Percentiles rank a stretch among this genome's conserved stretches.
phyloP scores from a whole-genome alignment of 331 rosid species.

The Pyrus hybrid region DNA sequence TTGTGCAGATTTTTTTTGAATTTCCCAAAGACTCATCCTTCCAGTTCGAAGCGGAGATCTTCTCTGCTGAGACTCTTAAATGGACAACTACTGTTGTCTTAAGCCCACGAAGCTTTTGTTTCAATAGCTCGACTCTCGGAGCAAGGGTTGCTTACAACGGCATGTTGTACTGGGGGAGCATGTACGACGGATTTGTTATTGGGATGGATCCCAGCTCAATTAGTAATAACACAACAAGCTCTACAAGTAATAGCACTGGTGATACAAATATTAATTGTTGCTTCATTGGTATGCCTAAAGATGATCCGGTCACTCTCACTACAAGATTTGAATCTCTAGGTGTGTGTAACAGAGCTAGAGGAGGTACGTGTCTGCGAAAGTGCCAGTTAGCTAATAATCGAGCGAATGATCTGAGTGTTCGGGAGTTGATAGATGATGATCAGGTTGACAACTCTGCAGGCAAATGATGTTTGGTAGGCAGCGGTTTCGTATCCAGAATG shows the following conservation, averaged over 20 bases:
- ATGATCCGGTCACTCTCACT: neutral
- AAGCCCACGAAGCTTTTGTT: neutral
- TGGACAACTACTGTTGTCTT: neutral
- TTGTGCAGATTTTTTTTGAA: no score
- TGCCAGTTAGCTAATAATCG: neutral
- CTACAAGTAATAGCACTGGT: neutral
- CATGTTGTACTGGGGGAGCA: neutral
- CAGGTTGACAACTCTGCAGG: neutral
- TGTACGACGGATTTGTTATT: neutral
- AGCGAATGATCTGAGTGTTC: neutral
- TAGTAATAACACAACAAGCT: neutral
- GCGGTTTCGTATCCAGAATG: neutral
- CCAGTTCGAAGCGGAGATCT: neutral
- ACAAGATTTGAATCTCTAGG: neutral
- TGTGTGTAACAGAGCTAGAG: neutral
- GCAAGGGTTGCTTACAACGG: neutral
- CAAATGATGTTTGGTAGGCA: neutral
- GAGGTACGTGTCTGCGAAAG: neutral
- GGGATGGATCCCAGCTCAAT: neutral
- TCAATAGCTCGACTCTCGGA: neutral
- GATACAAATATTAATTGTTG: neutral
- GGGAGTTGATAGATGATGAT: neutral
- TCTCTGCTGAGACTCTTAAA: neutral
- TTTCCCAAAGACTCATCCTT: neutral
- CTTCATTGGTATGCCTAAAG: neutral